phyloP scores from a whole-genome alignment of 2,329 filamentous ascomycete species.

The Cladobotryum mycophilum region DNA sequence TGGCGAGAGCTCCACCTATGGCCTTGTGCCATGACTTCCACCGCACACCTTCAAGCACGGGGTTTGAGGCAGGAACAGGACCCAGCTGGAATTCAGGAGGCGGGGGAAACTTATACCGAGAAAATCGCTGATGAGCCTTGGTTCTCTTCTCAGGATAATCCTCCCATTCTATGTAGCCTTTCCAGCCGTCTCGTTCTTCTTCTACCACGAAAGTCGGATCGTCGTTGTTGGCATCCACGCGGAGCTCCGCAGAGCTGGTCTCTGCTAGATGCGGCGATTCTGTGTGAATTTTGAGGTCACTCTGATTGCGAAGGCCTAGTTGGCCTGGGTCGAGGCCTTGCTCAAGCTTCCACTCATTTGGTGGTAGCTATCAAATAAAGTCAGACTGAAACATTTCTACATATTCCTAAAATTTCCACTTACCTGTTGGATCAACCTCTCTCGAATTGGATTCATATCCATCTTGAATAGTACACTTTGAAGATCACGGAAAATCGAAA shows the following conservation, averaged over 20 bases:
- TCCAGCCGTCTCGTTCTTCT: background rate
- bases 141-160: slow-evolving; percentile 62
- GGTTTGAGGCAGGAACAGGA: slow-evolving; percentile 51
- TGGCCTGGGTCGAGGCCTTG: slow-evolving; percentile 33
- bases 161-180: slow-evolving; percentile 55
- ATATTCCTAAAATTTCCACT: too few species aligned
- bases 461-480: too few species aligned
- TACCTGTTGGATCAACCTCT: too few species aligned
- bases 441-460: too few species aligned
- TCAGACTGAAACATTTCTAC: too few species aligned
- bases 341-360: slow-evolving; percentile 49
- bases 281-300: background rate
- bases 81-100: slow-evolving; percentile 50
- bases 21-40: slow-evolving; percentile 56
- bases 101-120: slow-evolving; percentile 22
- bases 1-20: slow-evolving; percentile 29
- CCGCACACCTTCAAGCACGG: slow-evolving; percentile 47
- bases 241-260: background rate
- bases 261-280: background rate
- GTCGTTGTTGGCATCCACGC: background rate
- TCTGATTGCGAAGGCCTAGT: background rate
- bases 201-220: background rate
- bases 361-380: slow-evolving; percentile 2
- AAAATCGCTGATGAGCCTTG: slow-evolving; percentile 46
- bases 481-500: too few species aligned